Conservation (phyloP, 345 rosid genomes). For the Euphorbia pulcherrima region DNA sequence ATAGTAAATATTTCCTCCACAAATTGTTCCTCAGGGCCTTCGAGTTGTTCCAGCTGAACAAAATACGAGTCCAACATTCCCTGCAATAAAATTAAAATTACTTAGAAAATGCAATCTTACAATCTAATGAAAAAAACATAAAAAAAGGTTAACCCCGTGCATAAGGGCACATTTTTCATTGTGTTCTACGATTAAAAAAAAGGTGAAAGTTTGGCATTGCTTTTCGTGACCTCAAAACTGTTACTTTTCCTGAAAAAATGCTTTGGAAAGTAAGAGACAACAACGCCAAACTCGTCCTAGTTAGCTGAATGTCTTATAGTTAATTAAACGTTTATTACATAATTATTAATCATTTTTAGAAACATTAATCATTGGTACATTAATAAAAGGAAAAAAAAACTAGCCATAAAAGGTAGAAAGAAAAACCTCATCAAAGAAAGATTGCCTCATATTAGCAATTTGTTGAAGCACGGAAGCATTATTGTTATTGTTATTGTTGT, state of each 20-base stretch:
- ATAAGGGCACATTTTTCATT: no score
- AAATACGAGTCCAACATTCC: conserved; percentile 27
- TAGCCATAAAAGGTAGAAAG: background rate
- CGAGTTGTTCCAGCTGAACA: conserved; percentile 31
- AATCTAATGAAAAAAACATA: background rate
- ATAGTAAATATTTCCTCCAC: conserved; percentile 26
- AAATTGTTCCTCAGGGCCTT: conserved; percentile 15
- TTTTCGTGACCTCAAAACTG: no score
- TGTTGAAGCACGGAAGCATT: background rate
- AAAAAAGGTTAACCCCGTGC: no score
- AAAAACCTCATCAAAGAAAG: conserved; percentile 33
- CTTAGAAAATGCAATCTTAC: background rate
- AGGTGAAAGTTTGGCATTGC: no score
- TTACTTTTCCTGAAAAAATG: no score
- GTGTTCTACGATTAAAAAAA: no score
- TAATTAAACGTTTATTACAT: no score
- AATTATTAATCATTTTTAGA: background rate
- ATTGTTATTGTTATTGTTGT: conserved; percentile 5
- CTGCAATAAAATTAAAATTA: conserved; percentile 10
- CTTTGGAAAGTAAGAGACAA: no score
- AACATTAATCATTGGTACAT: background rate
- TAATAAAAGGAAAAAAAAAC: background rate
- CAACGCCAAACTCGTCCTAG: no score
- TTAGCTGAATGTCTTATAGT: background rate
- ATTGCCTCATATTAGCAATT: conserved; percentile 19